A percentile compares a stretch with the other conserved stretches of the same genome.
phyloP scores from a whole-genome alignment of 2,329 filamentous ascomycete genomes.

The Aspergillus alliaceus region DNA sequence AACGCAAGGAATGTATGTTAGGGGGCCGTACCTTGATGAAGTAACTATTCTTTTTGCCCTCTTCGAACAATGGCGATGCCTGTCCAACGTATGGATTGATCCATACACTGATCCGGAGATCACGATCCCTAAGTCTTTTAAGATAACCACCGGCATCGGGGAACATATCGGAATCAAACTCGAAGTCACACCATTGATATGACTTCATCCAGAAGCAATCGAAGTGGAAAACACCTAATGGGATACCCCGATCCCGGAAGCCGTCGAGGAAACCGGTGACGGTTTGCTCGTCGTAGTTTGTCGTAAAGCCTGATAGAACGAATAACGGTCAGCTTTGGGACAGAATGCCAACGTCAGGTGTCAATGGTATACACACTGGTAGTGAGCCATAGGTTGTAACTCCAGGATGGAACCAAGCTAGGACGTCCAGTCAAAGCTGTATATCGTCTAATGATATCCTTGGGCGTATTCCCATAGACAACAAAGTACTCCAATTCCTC shows the following conservation, averaged over 20 bases:
- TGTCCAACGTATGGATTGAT: constrained; percentile 75
- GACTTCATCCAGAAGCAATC: constrained; percentile 78
- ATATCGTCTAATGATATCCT: constrained; percentile 69
- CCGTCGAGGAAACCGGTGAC: constrained; percentile 67
- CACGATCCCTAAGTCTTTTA: constrained; percentile 61
- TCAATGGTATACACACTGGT: constrained; percentile 44
- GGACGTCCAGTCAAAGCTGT: constrained; percentile 66
- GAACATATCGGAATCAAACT: constrained; percentile 68
- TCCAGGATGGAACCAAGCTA: constrained; percentile 68
- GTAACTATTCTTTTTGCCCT: constrained; percentile 64
- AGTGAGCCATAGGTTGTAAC: constrained; percentile 73
- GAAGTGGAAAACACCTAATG: constrained; percentile 72
- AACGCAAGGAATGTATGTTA: not conserved
- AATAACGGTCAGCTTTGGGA: not conserved
- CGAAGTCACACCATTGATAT: constrained; percentile 74
- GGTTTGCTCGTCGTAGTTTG: constrained; percentile 68
- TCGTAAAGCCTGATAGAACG: constrained; percentile 60
- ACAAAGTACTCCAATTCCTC: constrained; percentile 73
- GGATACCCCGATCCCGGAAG: constrained; percentile 64
- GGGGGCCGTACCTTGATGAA: constrained; percentile 54
- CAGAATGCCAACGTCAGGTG: not conserved
- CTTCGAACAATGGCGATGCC: constrained; percentile 64
- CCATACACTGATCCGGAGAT: constrained; percentile 72
- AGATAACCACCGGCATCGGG: constrained; percentile 68
- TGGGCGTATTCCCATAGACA: constrained; percentile 69